Base-by-base conservation (phyloP, 176 grass and related monocot genomes). In the Bothriochloa decipiens region DNA sequence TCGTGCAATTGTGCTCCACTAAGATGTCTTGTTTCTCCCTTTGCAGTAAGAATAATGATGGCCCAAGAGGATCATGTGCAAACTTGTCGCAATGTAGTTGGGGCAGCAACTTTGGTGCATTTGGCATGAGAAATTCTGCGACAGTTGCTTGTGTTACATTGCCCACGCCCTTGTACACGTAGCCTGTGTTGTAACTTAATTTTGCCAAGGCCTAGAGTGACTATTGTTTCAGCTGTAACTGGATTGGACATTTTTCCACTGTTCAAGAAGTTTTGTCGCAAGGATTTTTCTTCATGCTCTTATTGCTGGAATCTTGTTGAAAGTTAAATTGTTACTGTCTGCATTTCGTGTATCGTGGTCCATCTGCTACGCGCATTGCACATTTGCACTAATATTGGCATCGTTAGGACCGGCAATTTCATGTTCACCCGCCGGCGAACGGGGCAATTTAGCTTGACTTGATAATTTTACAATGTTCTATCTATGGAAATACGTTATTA, bases 141-240 rank as follows among this genome's bases (percentile, higher is more conserved):
- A 62, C 13, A 15, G 75, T 85, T 85, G 65, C 52, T 70, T 85
- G 65, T 61, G 65, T 23, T 62, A 36, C 71, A 68, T 62, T 70
- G 27, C 7, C 43, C 68, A 26, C 50, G 17, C 60, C 75, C 17
- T 32, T 85, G 75, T 43, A 25, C 83, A 69, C 74, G 25, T 26
- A 70, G 50, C 64, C 47, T 85, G 49, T 78, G 74, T 78, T 85
- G 83, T 70, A 70, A 78, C 36, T 42, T 65, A 29, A 77, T 83
- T 74, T 47, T 74, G 60, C 55, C 43, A 42, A 78, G 47, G 49
- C 64, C 74, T 78, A 70, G 74, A 57, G 25, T 77, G 83, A 78
- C 35, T 83, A 73, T 69, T 25, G 47, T 63, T 41, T 43, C 39
- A 73, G 26, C 37, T 78, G 52, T 41, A 77, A 78, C 40, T 61